Base-by-base conservation (phyloP, 2,329 filamentous ascomycete genomes). In the Sporothrix pseudoabietina region DNA sequence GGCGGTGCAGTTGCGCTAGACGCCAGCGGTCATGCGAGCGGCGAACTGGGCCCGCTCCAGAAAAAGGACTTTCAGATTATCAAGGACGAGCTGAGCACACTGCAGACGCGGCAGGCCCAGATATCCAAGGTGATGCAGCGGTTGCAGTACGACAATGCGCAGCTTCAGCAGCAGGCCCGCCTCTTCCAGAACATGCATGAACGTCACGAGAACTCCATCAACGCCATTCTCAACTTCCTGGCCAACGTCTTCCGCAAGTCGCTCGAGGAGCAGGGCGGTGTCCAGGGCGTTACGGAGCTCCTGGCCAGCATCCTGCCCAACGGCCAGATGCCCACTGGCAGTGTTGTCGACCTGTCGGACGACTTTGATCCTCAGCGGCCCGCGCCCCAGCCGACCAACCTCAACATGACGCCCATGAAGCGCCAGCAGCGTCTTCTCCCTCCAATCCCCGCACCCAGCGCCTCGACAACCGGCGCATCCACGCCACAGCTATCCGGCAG, bases 141-240 rank as follows among this genome's bases (percentile, higher is more conserved):
- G 72, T 84, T 98, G 74, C 91, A 94, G 72, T 89, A 92, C 74
- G 94, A 98, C 78, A 96, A 98, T 79, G 90, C 94, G 75, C 90
- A 95, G 75, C 87, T 98, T 41, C 97, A 94, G 78, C 91, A 92
- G 72, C 94, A 98, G 81, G 94, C 95, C 0, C 87, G 92, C 61
- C 90, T 92, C 73, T 98, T 98, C 80, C 94, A 98, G 81, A 92
- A 89, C 74, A 90, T 97, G 79, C 95, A 98, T 79, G 94, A 95
- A 77, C 91, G 96, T n/a, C 96, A 99, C 79, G 96, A 99, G 80
- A 97, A 95, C 80, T 98, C 95, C 0, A 98, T 99, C 82, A 98
- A 98, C 79, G 95, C 95, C n/a, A 98, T 99, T 75, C 87, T 99
- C 57, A 97, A 94, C 69, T 98, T 99, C 81, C 87, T 99, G 26